Conservation (phyloP, 805 yeast genomes). For the Cyberlindnera euphorbiae region DNA sequence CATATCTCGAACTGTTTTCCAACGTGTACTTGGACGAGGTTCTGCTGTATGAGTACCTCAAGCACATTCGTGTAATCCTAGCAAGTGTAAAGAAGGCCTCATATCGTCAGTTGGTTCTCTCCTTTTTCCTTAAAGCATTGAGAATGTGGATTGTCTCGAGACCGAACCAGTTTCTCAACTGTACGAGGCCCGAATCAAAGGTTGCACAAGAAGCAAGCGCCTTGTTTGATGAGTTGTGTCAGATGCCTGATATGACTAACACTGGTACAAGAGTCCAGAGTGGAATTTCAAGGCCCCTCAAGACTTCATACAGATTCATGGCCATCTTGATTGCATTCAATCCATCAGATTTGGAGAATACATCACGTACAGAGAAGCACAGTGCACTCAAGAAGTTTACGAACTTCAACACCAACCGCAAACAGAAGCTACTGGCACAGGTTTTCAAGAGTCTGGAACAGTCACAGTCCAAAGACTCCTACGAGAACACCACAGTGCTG, state of each 20-base stretch:
- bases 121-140: slow-evolving; percentile 42
- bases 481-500: slow-evolving; percentile 21
- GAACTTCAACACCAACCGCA: slow-evolving; percentile 19
- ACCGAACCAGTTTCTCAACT: slow-evolving; percentile 38
- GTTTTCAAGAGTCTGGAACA: slow-evolving; percentile 20
- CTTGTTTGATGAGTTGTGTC: slow-evolving; percentile 33
- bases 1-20: slow-evolving; percentile 42
- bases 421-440: slow-evolving; percentile 18
- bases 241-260: slow-evolving; percentile 24
- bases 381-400: slow-evolving; percentile 22
- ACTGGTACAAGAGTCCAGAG: slow-evolving; percentile 7
- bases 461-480: slow-evolving; percentile 14
- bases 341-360: slow-evolving; percentile 28
- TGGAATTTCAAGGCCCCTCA: slow-evolving; percentile 20
- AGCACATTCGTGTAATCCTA: slow-evolving; percentile 34
- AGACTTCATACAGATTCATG: slow-evolving; percentile 29
- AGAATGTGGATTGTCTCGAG: slow-evolving; percentile 47
- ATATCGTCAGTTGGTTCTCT: slow-evolving; percentile 41
- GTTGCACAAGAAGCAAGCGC: slow-evolving; percentile 27
- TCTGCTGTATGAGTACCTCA: slow-evolving; percentile 34
- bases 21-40: slow-evolving; percentile 36
- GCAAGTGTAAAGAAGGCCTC: slow-evolving; percentile 37
- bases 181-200: slow-evolving; percentile 19
- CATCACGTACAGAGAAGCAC: slow-evolving; percentile 14
- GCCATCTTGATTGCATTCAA: slow-evolving; percentile 30